Conservation (phyloP, 2,329 filamentous ascomycete species). For the Curvularia hawaiiensis region DNA sequence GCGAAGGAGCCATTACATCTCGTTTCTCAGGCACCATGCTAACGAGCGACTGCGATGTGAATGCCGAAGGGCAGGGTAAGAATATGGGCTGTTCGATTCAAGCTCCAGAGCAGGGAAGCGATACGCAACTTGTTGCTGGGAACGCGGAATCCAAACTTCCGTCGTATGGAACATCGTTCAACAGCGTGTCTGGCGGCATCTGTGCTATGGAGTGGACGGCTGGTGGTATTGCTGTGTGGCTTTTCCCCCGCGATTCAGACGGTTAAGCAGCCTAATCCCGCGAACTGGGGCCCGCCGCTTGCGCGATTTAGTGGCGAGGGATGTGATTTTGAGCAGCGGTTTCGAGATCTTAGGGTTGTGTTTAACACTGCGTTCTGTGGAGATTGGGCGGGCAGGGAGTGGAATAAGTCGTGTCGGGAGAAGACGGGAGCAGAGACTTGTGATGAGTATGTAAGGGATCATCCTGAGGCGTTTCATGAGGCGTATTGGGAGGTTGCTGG, state of each 20-base stretch:
- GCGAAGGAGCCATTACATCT: not conserved
- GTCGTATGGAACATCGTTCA: constrained; percentile 44
- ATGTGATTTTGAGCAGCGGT: constrained; percentile 53
- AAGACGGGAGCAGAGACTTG: constrained; percentile 56
- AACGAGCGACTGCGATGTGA: constrained; percentile 55
- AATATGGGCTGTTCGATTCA: constrained; percentile 42
- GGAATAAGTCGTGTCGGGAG: constrained; percentile 49
- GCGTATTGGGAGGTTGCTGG: constrained; percentile 45
- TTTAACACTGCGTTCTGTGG: constrained; percentile 60
- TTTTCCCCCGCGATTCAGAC: constrained; percentile 39
- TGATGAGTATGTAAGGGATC: constrained; percentile 38
- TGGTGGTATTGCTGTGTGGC: constrained; percentile 50
- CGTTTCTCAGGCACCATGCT: constrained; percentile 52
- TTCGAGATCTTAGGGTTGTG: constrained; percentile 43
- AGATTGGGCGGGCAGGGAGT: constrained; percentile 62
- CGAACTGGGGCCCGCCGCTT: constrained; percentile 33
- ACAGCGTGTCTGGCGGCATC: constrained; percentile 45
- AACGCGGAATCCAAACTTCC: constrained; percentile 19
- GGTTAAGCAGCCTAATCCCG: constrained; percentile 17
- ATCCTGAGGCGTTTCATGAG: constrained; percentile 37
- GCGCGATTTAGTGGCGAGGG: constrained; percentile 47
- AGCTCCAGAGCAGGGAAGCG: constrained; percentile 4
- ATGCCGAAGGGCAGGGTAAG: constrained; percentile 26
- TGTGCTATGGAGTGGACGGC: constrained; percentile 50
- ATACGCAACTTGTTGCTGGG: not conserved